Percentiles rank a stretch among this genome's conserved stretches.
Conservation (phyloP, 345 rosid species). For the Abelmoschus esculentus region DNA sequence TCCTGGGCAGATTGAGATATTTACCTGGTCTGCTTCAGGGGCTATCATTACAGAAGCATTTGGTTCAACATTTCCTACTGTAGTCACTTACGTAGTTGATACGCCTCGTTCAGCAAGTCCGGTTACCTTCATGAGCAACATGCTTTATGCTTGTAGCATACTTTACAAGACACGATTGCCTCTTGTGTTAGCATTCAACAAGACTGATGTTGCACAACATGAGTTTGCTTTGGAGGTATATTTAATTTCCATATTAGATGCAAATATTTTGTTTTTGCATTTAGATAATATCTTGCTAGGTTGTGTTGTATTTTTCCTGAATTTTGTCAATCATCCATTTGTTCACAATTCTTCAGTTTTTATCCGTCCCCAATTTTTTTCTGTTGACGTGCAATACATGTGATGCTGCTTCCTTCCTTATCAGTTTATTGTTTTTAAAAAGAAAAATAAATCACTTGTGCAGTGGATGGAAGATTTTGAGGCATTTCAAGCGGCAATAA, state of each 20-base stretch:
- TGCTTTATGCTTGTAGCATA: constrained; percentile 84
- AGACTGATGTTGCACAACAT: constrained; percentile 73
- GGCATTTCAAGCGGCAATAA: constrained; percentile 61
- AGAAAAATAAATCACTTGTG: neutral
- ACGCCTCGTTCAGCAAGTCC: constrained; percentile 77
- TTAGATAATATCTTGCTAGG: neutral
- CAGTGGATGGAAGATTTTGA: constrained; percentile 90
- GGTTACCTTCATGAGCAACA: constrained; percentile 74
- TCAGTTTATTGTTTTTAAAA: neutral
- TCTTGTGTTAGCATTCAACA: constrained; percentile 74
- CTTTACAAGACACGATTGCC: constrained; percentile 77
- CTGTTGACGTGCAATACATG: neutral
- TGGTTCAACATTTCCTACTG: constrained; percentile 80
- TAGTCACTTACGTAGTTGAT: constrained; percentile 66
- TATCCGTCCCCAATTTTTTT: neutral
- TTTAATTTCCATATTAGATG: neutral
- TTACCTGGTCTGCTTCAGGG: constrained; percentile 92
- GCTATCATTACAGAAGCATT: constrained; percentile 87
- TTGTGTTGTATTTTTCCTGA: no score
- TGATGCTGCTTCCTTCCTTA: neutral
- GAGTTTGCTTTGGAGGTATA: constrained; percentile 74
- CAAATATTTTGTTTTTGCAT: neutral
- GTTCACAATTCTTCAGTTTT: neutral
- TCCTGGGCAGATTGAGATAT: constrained; percentile 87
- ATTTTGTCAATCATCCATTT: neutral